Base-by-base conservation (phyloP, 2,329 filamentous ascomycete genomes). In the Macroventuria anomochaeta region DNA sequence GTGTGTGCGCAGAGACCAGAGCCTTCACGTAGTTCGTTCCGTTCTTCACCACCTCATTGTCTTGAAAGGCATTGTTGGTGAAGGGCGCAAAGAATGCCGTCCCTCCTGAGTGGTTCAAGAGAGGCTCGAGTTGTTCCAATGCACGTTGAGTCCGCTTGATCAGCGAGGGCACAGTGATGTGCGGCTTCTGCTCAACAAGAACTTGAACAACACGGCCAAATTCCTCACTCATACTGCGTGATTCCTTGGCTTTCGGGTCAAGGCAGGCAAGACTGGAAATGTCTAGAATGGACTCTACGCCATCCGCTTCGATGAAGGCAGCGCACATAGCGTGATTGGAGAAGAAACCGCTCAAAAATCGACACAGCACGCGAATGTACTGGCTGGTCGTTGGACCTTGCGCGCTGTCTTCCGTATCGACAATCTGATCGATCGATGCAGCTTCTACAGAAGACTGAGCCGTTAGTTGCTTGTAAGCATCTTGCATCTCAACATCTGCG, bases 21-120 rank as follows among this genome's bases (percentile, higher is more conserved):
- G 90, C 86, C 72, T 95, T 96, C 49, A 88, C 85, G 58, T 90
- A 84, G 52, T 82, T 83, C 5, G 91, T 96, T n/a, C 91, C 92
- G 54, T 84, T 81, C 1, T 79, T 75, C 26, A 75, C 61, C 17
- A 85, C 72, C 44, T 80, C 58, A 43, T 50, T 52, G 26, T 62
- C 53, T 25, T 65, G 53, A 18, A 55, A 31, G 18, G 53, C 39
- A 46, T 36, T 46, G 26, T 47, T 34, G 7, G 84, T 79, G 55
- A 96, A 79, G 48, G 85, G 81, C 0, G 83, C 83, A 71, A 96
- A 96, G 73, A 90, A 93, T 0, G 89, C 84, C 17, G 39, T 75
- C 67, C 50, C 75, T 74, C 42, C 80, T 71, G 47, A 61, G 74
- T 84, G 71, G 73, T 81, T 66, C 59, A 88, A 80, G 48, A 97